A percentile compares a stretch with the other conserved stretches of the same genome.
These are phyloP conservation scores for Mycena albidolilacea DNA, from an alignment of 768 basidiomycete genomes.

Conservation along the genomic window DNA sequence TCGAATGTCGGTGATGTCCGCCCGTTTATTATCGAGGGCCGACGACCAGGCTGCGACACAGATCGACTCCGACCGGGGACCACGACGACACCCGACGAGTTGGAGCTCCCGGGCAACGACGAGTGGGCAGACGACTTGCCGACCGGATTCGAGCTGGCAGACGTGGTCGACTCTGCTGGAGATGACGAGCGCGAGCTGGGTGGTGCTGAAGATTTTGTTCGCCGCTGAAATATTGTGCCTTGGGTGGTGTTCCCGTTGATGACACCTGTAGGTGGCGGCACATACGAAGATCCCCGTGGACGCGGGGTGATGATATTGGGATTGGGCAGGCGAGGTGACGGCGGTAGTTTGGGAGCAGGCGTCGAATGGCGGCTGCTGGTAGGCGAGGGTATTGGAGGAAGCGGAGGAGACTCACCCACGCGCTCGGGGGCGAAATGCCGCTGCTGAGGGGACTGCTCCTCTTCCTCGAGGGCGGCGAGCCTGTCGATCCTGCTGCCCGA, in stretches of 20 bases:
- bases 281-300: slow-evolving; percentile 71
- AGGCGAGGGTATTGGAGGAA: slow-evolving; percentile 75
- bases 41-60: slow-evolving; percentile 82
- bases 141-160: slow-evolving; percentile 56
- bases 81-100: slow-evolving; percentile 45
- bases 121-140: slow-evolving; percentile 51
- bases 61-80: slow-evolving; percentile 71
- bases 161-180: slow-evolving; percentile 63
- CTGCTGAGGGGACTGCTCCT: slow-evolving; percentile 45
- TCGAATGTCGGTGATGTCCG: slow-evolving; percentile 66
- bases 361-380: slow-evolving; percentile 55
- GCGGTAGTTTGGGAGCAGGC: slow-evolving; percentile 53
- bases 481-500: slow-evolving; percentile 71
- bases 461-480: slow-evolving; percentile 76
- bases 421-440: slow-evolving; percentile 56
- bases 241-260: slow-evolving; percentile 73
- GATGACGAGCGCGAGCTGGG: slow-evolving; percentile 69
- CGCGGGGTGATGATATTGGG: slow-evolving; percentile 60
- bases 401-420: slow-evolving; percentile 70
- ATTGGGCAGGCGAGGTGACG: slow-evolving; percentile 66
- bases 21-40: slow-evolving; percentile 71
- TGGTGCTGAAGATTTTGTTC: slow-evolving; percentile 76
- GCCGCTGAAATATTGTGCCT: slow-evolving; percentile 79
- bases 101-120: slow-evolving; percentile 60
- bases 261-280: slow-evolving; percentile 53